Conservation (phyloP, 441 rosid genomes). For the Adansonia rubrostipa region DNA sequence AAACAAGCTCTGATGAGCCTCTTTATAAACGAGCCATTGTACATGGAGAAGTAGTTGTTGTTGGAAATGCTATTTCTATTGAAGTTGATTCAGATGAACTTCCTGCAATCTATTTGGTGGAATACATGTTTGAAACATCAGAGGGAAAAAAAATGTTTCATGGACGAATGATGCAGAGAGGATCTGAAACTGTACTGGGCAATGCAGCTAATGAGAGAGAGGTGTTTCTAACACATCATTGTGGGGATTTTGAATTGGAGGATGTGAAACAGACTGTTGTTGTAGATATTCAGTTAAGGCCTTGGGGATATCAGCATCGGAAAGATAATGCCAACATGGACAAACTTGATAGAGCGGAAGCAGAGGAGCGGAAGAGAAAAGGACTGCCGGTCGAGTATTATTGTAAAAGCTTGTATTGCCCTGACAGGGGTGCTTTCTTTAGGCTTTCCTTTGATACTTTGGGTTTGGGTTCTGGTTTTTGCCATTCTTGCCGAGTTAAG, state of each 20-base stretch:
- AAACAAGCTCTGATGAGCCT: slow-evolving; percentile 53
- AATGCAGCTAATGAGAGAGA: slow-evolving; percentile 77
- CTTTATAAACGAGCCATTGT: slow-evolving; percentile 58
- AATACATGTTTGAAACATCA: slow-evolving; percentile 71
- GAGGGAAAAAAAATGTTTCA: slow-evolving; percentile 70
- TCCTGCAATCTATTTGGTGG: slow-evolving; percentile 65
- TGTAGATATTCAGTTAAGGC: slow-evolving; percentile 54
- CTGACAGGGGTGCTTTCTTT: slow-evolving; percentile 84
- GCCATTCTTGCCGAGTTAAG: slow-evolving; percentile 58
- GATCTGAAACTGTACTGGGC: slow-evolving; percentile 69
- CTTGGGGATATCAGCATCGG: slow-evolving; percentile 76
- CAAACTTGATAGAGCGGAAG: slow-evolving; percentile 61
- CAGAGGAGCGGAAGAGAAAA: slow-evolving; percentile 71
- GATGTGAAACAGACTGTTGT: slow-evolving; percentile 51
- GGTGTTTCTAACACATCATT: slow-evolving; percentile 64
- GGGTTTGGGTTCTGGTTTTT: slow-evolving; percentile 66
- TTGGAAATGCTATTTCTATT: slow-evolving; percentile 58
- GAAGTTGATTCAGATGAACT: slow-evolving; percentile 52
- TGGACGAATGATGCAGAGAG: slow-evolving; percentile 65
- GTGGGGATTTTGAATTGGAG: slow-evolving; percentile 54
- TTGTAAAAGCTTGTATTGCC: slow-evolving; percentile 79
- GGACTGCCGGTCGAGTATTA: slow-evolving; percentile 68
- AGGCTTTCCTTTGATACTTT: slow-evolving; percentile 56
- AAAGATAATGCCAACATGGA: slow-evolving; percentile 51
- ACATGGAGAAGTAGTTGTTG: slow-evolving; percentile 52